Base-by-base conservation (phyloP, 805 yeast genomes). In the Candida verbasci region DNA sequence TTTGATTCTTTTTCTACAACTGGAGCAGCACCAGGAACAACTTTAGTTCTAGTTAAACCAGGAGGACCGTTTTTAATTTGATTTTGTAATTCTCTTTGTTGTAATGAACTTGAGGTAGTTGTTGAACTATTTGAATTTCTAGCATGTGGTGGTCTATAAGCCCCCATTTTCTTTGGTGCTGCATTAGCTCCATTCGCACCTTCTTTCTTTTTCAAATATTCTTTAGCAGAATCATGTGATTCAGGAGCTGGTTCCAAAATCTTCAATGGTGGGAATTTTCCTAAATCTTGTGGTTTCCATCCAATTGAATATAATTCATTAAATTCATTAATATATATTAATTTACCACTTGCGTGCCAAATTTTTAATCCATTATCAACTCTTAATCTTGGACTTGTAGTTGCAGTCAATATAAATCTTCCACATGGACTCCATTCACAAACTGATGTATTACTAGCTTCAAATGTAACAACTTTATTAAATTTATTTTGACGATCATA, bases 401-500 rank as follows among this genome's bases (percentile, higher is more conserved):
- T 94, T 14, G 98, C 97, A 11, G 97, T 91, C 59, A 93, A 66
- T 40, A 93, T 79, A 55, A 74, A 88, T 53, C 93, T 80, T 25
- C 98, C 97, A 62, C 93, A 95, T 8, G 99, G 99, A 2, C 94
- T 81, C 98, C 98, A 93, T 58, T 86, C 86, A 59, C 96, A 91
- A 30, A 83, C 94, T n/a, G 95, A 82, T 11, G 97, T 88, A 66
- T 93, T 94, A 30, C 96, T 67, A 10, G 97, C 98, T 54, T 86
- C 86, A 53, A 93, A 83, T 14, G 86, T 73, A 15, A 88, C 71
- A 36, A 93, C 76, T 58, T 86, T 85, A 38, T 72, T 65, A 59
- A 88, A 91, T 60, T 85, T 83, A 55, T 82, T 80, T 58, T 80
- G 86, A 56, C 97, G 84, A 67, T 93, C 98, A 56, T 88, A 80